A percentile compares a stretch with the other conserved stretches of the same genome.
These are phyloP conservation scores for Termitomyces sp. DNA, from an alignment of 768 basidiomycete genomes.

Conservation along the genomic window DNA sequence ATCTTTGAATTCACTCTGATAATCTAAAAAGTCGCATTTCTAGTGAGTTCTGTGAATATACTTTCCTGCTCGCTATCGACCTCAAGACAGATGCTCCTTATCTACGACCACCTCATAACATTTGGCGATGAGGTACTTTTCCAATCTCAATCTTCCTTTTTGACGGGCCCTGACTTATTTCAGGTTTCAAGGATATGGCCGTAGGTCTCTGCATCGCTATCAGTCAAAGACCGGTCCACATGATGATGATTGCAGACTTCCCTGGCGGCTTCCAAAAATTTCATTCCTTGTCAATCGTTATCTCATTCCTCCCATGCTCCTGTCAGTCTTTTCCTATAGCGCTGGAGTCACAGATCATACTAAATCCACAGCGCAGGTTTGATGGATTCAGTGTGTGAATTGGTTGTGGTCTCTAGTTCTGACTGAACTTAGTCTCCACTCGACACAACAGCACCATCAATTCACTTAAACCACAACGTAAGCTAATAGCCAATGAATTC, in stretches of 20 bases:
- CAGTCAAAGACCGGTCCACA: not conserved
- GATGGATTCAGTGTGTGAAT: too few species aligned
- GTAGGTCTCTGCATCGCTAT: not conserved
- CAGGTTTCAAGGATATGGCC: not conserved
- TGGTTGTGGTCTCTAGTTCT: too few species aligned
- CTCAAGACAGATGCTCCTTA: not conserved
- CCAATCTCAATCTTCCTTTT: not conserved
- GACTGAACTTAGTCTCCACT: too few species aligned
- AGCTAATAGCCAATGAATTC: too few species aligned
- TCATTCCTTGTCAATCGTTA: slow-evolving; percentile 27
- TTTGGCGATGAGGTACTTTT: not conserved
- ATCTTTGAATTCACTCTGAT: too few species aligned
- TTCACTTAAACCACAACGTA: too few species aligned
- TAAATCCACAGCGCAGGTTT: too few species aligned
- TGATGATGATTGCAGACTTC: slow-evolving; percentile 13
- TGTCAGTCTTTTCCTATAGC: slow-evolving; percentile 16
- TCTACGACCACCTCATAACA: not conserved
- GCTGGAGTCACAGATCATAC: not conserved
- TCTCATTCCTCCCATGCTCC: slow-evolving; percentile 22
- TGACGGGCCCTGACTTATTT: not conserved
- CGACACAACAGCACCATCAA: too few species aligned
- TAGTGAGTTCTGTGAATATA: too few species aligned
- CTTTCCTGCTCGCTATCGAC: too few species aligned
- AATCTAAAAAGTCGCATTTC: too few species aligned
- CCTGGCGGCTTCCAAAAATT: slow-evolving; percentile 24